Conservation (phyloP, 129 eudicot species). For the Helianthus tuberosus region DNA sequence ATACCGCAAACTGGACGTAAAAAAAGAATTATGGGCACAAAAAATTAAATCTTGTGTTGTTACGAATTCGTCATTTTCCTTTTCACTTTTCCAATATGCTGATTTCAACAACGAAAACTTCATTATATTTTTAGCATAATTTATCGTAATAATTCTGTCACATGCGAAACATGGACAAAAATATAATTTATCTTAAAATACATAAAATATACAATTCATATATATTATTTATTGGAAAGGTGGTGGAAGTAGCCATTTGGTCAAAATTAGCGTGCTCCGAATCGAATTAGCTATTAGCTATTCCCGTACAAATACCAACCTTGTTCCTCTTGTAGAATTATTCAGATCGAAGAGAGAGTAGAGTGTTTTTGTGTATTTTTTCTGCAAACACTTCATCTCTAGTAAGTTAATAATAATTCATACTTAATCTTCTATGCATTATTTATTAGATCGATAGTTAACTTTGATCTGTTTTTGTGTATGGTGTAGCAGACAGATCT, state of each 20-base stretch:
- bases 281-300: not conserved
- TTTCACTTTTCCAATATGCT: too few species aligned
- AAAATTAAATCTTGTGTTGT: too few species aligned
- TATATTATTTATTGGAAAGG: not conserved
- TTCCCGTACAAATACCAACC: not conserved
- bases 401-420: conserved; percentile 1
- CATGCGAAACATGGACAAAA: not conserved
- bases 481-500: conserved; percentile 13
- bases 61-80: too few species aligned
- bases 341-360: not conserved
- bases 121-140: too few species aligned
- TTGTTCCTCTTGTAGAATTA: too few species aligned
- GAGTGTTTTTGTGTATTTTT: not conserved
- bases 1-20: too few species aligned
- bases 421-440: not conserved
- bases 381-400: conserved; percentile 1
- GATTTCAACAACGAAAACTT: too few species aligned
- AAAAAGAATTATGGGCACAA: too few species aligned
- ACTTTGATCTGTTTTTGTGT: conserved; percentile 4
- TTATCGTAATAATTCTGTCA: not conserved
- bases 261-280: conserved; percentile 9
- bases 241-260: not conserved
- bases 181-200: not conserved
- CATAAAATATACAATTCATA: not conserved
- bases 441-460: too few species aligned